phyloP scores from a whole-genome alignment of 2,329 filamentous ascomycete genomes.

The Hypoxylon sp. region DNA sequence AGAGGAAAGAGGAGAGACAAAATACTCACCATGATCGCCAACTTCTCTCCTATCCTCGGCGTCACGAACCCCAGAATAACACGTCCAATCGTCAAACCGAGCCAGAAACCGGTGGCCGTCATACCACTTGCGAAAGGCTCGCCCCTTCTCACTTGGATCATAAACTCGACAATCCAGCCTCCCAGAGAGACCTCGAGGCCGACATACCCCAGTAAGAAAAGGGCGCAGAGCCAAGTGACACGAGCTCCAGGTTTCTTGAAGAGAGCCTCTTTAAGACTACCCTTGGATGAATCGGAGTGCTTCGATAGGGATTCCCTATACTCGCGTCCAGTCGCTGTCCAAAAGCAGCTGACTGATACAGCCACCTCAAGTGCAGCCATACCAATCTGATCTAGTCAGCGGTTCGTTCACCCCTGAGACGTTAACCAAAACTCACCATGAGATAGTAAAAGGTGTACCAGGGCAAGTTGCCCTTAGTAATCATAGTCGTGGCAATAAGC shows the following conservation, averaged over 20 bases:
- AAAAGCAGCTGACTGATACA: conserved; percentile 67
- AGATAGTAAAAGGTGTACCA: conserved; percentile 84
- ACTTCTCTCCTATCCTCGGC: conserved; percentile 76
- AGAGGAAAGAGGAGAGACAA: not conserved
- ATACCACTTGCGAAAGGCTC: conserved; percentile 78
- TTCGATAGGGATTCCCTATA: conserved; percentile 61
- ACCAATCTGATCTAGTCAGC: conserved; percentile 58
- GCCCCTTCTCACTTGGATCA: conserved; percentile 80
- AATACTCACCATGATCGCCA: conserved; percentile 63
- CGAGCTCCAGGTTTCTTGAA: conserved; percentile 59
- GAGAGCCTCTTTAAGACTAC: conserved; percentile 56
- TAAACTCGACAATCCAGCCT: conserved; percentile 88
- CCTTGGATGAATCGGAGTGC: conserved; percentile 47
- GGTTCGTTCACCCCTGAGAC: not conserved
- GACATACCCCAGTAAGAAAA: conserved; percentile 82
- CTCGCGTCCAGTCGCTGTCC: conserved; percentile 65
- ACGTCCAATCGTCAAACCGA: conserved; percentile 80
- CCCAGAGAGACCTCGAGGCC: conserved; percentile 81
- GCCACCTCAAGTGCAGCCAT: conserved; percentile 67
- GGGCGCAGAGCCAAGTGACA: conserved; percentile 76
- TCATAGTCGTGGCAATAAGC: conserved; percentile 77
- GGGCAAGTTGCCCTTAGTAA: conserved; percentile 69
- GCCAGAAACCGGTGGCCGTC: conserved; percentile 84
- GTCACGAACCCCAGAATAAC: conserved; percentile 81
- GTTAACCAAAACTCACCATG: conserved; percentile 68